Conservation (phyloP, 371 early-diverging fungal species). For the Ordospora pajunii region DNA sequence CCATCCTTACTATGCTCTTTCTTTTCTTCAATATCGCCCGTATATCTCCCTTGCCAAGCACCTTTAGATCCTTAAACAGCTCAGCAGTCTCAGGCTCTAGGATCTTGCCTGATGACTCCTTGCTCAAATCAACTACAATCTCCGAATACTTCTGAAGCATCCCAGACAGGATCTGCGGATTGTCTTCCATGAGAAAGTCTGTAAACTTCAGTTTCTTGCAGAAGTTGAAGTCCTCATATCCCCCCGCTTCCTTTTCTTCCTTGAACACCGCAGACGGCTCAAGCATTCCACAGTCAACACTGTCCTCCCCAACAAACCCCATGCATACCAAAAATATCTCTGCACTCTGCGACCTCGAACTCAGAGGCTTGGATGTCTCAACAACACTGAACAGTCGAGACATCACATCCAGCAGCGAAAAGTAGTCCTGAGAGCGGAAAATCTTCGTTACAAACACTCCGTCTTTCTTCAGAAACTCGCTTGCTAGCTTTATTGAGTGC, state of each 20-base stretch:
- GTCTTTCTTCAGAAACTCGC: conserved; percentile 79
- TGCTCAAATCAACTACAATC: conserved; percentile 64
- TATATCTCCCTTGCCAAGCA: conserved; percentile 60
- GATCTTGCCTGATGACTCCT: conserved; percentile 58
- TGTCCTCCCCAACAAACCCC: conserved; percentile 78
- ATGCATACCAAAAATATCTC: conserved; percentile 97
- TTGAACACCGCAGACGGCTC: conserved; percentile 86
- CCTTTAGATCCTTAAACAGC: conserved; percentile 47
- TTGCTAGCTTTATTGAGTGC: conserved; percentile 81
- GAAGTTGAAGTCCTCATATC: conserved; percentile 25
- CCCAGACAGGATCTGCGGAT: conserved; percentile 54
- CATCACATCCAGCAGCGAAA: conserved; percentile 88
- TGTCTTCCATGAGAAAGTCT: conserved; percentile 64
- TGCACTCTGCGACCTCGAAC: conserved; percentile 94
- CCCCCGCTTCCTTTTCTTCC: conserved; percentile 36
- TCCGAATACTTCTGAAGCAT: conserved; percentile 63
- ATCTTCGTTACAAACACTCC: conserved; percentile 98
- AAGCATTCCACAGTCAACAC: conserved; percentile 81
- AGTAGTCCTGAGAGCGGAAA: conserved; percentile 96
- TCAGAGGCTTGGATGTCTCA: conserved; percentile 97
- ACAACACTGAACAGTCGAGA: conserved; percentile 89
- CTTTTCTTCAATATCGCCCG: conserved; percentile 55
- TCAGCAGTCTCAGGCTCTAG: conserved; percentile 9
- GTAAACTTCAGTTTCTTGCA: conserved; percentile 60
- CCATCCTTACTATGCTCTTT: conserved; percentile 59